Percentiles rank a stretch among this genome's conserved stretches.
Evolutionary conservation across 305 asterid species (phyloP).

Genomic region (Nicotiana rustica): DNA sequence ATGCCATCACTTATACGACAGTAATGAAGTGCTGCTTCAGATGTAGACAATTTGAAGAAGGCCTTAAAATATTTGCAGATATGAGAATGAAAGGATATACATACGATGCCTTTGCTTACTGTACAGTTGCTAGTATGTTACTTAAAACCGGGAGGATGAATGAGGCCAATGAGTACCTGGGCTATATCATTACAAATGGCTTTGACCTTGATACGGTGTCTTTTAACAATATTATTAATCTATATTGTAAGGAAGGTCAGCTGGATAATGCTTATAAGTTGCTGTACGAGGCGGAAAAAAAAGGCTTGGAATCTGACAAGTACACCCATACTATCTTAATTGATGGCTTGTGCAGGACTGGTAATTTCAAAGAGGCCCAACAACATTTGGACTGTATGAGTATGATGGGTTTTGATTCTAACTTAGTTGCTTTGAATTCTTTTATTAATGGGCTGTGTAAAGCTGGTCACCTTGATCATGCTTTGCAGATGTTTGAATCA

Average conservation of each 20-base stretch:
- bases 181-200: constrained; percentile 75
- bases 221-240: constrained; percentile 74
- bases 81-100: constrained; percentile 86
- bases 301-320: constrained; percentile 67
- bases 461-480: constrained; percentile 69
- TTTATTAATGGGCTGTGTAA: constrained; percentile 71
- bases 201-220: constrained; percentile 77
- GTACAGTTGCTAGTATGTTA: constrained; percentile 77
- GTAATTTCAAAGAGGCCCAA: constrained; percentile 64
- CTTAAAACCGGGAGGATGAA: constrained; percentile 59
- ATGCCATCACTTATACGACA: constrained; percentile 89
- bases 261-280: constrained; percentile 64
- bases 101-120: constrained; percentile 77
- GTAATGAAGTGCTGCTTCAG: constrained; percentile 77
- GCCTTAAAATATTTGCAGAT: constrained; percentile 70
- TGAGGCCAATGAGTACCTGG: constrained; percentile 60
- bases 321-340: constrained; percentile 84
- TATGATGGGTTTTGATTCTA: constrained; percentile 58
- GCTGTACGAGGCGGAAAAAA: constrained; percentile 58
- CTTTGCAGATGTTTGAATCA: constrained; percentile 63
- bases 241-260: constrained; percentile 73
- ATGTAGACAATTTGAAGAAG: constrained; percentile 59
- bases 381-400: constrained; percentile 64
- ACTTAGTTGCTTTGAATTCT: constrained; percentile 81
- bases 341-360: constrained; percentile 81